These are phyloP conservation scores for Colletotrichum spaethianum DNA, from an alignment of 2,329 filamentous ascomycete species.

Conservation along the genomic window DNA sequence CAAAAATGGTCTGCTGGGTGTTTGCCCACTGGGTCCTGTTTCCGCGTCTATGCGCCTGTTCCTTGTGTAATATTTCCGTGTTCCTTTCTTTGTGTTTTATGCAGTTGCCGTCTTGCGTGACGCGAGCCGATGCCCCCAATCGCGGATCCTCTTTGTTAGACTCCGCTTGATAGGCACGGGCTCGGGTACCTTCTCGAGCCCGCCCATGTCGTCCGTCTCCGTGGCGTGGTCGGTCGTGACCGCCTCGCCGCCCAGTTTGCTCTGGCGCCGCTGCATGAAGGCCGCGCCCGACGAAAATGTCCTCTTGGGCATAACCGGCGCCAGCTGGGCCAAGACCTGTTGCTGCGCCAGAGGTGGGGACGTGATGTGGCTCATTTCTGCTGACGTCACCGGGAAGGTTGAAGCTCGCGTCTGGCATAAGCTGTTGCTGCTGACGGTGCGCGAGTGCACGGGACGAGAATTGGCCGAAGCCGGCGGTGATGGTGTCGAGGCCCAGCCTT, in stretches of 20 bases:
- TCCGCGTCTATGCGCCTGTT: slow-evolving; percentile 27
- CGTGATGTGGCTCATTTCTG: slow-evolving; percentile 9
- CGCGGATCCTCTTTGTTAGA: slow-evolving; percentile 29
- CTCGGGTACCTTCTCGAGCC: slow-evolving; percentile 6
- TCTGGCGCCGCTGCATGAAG: slow-evolving; percentile 44
- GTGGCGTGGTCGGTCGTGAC: slow-evolving; percentile 17
- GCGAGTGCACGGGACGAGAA: slow-evolving; percentile 19
- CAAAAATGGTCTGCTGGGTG: slow-evolving; percentile 16
- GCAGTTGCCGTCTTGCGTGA: slow-evolving; percentile 14
- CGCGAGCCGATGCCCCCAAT: slow-evolving; percentile 39
- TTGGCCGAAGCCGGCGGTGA: slow-evolving; percentile 12
- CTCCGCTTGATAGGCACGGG: slow-evolving; percentile 25
- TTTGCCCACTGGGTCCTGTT: slow-evolving; percentile 27
- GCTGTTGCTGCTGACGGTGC: slow-evolving; percentile 19
- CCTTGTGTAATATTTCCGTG: slow-evolving; percentile 2
- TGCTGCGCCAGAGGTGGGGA: slow-evolving; percentile 27
- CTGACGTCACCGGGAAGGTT: slow-evolving; percentile 32
- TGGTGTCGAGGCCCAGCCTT: slow-evolving; percentile 40
- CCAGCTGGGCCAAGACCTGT: slow-evolving; percentile 11
- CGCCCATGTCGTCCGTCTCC: slow-evolving; percentile 27
- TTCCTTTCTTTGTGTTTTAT: slow-evolving; percentile 14
- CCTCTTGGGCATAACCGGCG: slow-evolving; percentile 33
- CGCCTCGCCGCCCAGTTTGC: slow-evolving; percentile 34
- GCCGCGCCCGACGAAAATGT: slow-evolving; percentile 45
- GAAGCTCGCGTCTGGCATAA: slow-evolving; percentile 28